These are phyloP conservation scores for Fusarium sp. DNA, from an alignment of 2,329 filamentous ascomycete species.

Conservation along the genomic window DNA sequence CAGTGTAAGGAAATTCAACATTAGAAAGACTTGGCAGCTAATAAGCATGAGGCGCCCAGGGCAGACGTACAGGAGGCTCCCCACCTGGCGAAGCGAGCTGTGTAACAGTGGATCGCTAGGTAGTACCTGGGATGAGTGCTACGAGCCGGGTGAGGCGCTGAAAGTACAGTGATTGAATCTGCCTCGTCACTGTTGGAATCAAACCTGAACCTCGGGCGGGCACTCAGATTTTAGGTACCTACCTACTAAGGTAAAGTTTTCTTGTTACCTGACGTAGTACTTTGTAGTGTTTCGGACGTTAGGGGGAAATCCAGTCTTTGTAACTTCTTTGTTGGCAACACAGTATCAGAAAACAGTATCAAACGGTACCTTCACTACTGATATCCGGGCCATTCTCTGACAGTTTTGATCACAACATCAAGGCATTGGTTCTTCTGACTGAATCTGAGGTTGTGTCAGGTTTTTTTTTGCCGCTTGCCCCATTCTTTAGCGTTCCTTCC, in stretches of 20 bases:
- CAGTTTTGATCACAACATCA: background rate
- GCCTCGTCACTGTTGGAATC: background rate
- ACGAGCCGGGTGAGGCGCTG: conserved; percentile 4
- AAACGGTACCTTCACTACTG: background rate
- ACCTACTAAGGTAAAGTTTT: no score
- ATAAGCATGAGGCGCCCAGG: background rate
- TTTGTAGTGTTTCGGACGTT: background rate
- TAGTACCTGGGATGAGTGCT: background rate
- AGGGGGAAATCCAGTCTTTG: background rate
- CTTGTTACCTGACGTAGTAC: background rate
- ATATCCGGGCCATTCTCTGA: background rate
- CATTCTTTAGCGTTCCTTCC: conserved; percentile 29
- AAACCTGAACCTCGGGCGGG: background rate
- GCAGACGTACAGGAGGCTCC: background rate
- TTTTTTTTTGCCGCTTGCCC: conserved; percentile 35
- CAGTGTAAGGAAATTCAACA: conserved; percentile 8
- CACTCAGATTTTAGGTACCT: background rate
- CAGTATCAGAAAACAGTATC: background rate
- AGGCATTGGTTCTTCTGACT: background rate
- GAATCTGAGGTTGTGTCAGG: conserved; percentile 1
- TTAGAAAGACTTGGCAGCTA: background rate
- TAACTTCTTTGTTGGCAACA: background rate
- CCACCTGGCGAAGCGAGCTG: conserved; percentile 1
- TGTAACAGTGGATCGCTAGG: conserved; percentile 9
- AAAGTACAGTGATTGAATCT: conserved; percentile 2